phyloP scores from a whole-genome alignment of 305 asterid species.

The Fraxinus velutina region DNA sequence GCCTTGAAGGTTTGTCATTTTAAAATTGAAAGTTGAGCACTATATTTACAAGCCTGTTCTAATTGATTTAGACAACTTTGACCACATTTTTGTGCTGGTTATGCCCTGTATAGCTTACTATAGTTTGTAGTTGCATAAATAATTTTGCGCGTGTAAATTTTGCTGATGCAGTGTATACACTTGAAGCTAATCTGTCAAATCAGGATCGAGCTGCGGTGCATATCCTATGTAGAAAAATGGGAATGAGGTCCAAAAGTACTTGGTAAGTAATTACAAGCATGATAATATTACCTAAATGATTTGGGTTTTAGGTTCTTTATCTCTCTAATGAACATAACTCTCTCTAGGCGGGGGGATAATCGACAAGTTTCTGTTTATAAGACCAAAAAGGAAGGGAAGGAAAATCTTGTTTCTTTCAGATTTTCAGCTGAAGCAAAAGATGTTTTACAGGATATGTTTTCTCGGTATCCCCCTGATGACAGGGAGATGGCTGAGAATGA shows the following conservation, averaged over 20 bases:
- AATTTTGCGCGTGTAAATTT: conserved; percentile 16
- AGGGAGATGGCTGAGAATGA: conserved; percentile 45
- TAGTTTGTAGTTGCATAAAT: neutral
- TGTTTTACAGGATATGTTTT: conserved; percentile 67
- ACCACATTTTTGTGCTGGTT: neutral
- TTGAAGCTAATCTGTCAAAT: conserved; percentile 49
- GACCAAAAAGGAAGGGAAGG: conserved; percentile 41
- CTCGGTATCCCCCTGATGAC: conserved; percentile 70
- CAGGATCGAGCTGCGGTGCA: conserved; percentile 71
- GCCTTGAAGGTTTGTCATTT: neutral
- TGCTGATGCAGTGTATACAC: conserved; percentile 54
- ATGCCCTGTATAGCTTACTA: neutral
- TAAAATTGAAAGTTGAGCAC: neutral
- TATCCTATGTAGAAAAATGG: conserved; percentile 56
- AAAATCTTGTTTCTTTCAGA: conserved; percentile 43
- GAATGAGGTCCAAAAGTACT: conserved; percentile 66
- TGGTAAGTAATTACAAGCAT: conserved; percentile 52
- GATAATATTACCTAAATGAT: conserved; percentile 16
- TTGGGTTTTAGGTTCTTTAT: conserved; percentile 1
- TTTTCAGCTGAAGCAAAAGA: conserved; percentile 62
- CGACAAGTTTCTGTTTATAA: conserved; percentile 70
- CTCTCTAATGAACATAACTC: conserved; percentile 15
- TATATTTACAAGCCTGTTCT: neutral
- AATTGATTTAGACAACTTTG: neutral
- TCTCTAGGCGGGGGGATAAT: conserved; percentile 51